Evolutionary conservation across 2,329 filamentous ascomycete genomes (phyloP), one percentile per base, ranked within the genome.

Genomic region (Diaporthe vaccinii): DNA sequence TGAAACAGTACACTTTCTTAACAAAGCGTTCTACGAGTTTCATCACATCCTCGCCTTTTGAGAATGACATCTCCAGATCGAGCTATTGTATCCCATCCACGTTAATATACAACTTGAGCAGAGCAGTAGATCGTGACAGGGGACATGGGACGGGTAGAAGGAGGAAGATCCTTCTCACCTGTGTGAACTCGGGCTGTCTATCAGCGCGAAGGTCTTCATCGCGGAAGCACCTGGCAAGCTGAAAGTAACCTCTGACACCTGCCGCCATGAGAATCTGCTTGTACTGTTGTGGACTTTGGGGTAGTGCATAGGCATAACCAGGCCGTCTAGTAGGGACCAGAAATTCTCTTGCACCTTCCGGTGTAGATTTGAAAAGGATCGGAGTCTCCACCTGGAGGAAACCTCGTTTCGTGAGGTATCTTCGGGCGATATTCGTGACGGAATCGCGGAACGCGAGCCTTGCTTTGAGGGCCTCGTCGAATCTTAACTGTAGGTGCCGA

Each of bases 241-340:
- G 97, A 83, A 93, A 97, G 82, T 99, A 99, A 55, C 90, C 91
- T 1, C 89, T 86, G 15, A 98, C 90, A 0, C 96, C 96, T 76
- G 94, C 94, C 0, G 95, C 94, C 95, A 99, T 98, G 57, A 99
- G 89, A 2, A 98, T 94, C 85, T 99, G 97, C 85, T 99, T 99
- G 82, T 98, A 99, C 83, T 99, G 97, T 83, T 99, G 97, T 0
- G 97, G 97, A 78, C 96, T 98, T 83, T 99, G 97, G 0, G 96
- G 96, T 28, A 99, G 87, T 12, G 97, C 97, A 83, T 98, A 99
- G 4, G 95, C 95, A 76, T 92, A 86, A 0, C 95, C 95, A 1
- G 88, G 89, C 49, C 89, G 90, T 39, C 97, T 89, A 0, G 96
- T 98, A 0, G 97, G 97, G 6, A 99, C 96, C 8, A 99, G 84